A percentile compares a stretch with the other conserved stretches of the same genome.
phyloP scores from a whole-genome alignment of 2,329 filamentous ascomycete species.

The Trichoderma atrobrunneum region DNA sequence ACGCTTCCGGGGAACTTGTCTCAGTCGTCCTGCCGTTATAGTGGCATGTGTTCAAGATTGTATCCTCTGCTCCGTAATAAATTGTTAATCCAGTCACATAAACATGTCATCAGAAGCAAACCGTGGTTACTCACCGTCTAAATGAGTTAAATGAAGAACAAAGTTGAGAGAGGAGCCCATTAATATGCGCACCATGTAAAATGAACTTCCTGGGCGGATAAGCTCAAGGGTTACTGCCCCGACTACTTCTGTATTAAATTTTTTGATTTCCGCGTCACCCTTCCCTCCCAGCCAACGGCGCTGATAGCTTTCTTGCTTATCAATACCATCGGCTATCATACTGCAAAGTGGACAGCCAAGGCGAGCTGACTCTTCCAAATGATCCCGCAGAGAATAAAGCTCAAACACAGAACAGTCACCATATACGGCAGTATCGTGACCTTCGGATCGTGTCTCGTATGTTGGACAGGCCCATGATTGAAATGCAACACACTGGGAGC shows the following conservation, averaged over 20 bases:
- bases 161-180: background rate
- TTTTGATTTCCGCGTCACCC: background rate
- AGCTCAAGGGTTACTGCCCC: background rate
- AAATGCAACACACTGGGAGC: background rate
- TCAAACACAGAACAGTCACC: background rate
- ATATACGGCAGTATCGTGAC: background rate
- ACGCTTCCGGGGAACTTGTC: background rate
- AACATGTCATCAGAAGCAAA: background rate
- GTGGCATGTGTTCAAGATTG: background rate
- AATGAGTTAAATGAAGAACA: background rate
- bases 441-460: background rate
- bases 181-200: background rate
- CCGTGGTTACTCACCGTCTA: background rate
- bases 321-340: background rate
- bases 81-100: background rate
- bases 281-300: background rate
- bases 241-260: background rate
- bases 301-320: background rate
- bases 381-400: background rate
- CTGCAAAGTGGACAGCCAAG: background rate
- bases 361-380: background rate
- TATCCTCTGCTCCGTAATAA: background rate
- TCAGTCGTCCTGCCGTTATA: background rate
- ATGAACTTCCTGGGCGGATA: background rate
- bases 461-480: background rate